A percentile compares a stretch with the other conserved stretches of the same genome.
phyloP scores from a whole-genome alignment of 306 rosid species.

The Glycine tomentella region DNA sequence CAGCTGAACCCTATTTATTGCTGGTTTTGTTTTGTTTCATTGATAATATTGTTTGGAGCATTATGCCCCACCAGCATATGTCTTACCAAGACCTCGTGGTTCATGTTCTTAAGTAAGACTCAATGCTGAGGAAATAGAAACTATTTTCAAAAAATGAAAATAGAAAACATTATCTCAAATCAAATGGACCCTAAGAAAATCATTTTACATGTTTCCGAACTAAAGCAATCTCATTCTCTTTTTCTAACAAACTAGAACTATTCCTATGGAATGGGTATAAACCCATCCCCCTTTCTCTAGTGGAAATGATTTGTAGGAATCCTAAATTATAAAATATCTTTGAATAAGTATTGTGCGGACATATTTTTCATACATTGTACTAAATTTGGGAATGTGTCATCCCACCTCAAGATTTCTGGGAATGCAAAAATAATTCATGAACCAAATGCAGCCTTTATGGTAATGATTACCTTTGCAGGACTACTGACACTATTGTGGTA shows the following conservation, averaged over 20 bases:
- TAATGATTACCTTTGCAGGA: slow-evolving; percentile 31
- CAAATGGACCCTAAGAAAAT: too few relatives aligned
- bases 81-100: too few relatives aligned
- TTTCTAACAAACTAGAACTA: slow-evolving; percentile 7
- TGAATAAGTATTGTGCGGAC: neutral
- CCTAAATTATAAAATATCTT: neutral
- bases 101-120: too few relatives aligned
- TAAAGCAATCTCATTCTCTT: neutral
- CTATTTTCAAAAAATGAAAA: too few relatives aligned
- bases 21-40: too few relatives aligned
- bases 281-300: neutral
- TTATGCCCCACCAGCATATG: too few relatives aligned
- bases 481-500: neutral
- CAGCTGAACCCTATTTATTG: too few relatives aligned
- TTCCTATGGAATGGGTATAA: neutral
- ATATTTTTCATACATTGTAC: neutral
- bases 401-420: slow-evolving; percentile 1
- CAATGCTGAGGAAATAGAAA: too few relatives aligned
- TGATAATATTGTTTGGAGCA: too few relatives aligned
- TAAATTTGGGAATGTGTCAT: slow-evolving; percentile 5
- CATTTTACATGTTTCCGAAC: too few relatives aligned
- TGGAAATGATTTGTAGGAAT: neutral
- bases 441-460: slow-evolving; percentile 31
- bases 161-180: too few relatives aligned
- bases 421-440: slow-evolving; percentile 9